Evolutionary conservation across 345 rosid genomes (phyloP).

Genomic region (Mangifera indica): DNA sequence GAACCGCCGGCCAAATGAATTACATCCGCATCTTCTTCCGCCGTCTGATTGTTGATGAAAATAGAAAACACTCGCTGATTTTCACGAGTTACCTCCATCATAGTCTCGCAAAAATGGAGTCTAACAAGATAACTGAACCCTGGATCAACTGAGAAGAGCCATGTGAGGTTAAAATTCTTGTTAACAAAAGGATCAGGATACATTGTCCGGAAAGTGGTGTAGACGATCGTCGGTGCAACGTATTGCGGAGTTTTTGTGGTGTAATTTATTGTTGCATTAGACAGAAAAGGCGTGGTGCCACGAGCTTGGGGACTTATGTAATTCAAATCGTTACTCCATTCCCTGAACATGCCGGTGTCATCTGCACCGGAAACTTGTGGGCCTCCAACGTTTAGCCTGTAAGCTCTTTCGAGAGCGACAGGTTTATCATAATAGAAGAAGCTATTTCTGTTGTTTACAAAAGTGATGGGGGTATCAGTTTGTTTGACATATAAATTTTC

Average conservation of each 20-base stretch:
- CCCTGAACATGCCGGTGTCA: constrained; percentile 33
- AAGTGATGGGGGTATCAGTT: background rate
- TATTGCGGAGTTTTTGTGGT: constrained; percentile 18
- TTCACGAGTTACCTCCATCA: background rate
- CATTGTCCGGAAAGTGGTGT: constrained; percentile 29
- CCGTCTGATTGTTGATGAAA: constrained; percentile 26
- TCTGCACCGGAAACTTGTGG: background rate
- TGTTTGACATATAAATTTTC: constrained; percentile 8
- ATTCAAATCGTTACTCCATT: constrained; percentile 17
- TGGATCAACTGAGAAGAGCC: constrained; percentile 34
- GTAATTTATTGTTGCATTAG: constrained; percentile 13
- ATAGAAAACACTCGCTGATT: constrained; percentile 25
- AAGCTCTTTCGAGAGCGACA: constrained; percentile 23
- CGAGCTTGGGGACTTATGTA: background rate
- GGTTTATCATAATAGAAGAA: background rate
- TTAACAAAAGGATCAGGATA: background rate
- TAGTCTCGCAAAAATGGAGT: constrained; percentile 29
- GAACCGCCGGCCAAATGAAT: constrained; percentile 10
- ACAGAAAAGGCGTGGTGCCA: background rate
- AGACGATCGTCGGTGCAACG: constrained; percentile 30
- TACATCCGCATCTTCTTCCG: background rate
- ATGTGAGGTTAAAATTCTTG: constrained; percentile 27
- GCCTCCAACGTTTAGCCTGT: constrained; percentile 36
- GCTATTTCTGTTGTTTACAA: background rate
- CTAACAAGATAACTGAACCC: constrained; percentile 34